phyloP scores from a whole-genome alignment of 495 filamentous ascomycete genomes.

The Bryoglossum gracile region DNA sequence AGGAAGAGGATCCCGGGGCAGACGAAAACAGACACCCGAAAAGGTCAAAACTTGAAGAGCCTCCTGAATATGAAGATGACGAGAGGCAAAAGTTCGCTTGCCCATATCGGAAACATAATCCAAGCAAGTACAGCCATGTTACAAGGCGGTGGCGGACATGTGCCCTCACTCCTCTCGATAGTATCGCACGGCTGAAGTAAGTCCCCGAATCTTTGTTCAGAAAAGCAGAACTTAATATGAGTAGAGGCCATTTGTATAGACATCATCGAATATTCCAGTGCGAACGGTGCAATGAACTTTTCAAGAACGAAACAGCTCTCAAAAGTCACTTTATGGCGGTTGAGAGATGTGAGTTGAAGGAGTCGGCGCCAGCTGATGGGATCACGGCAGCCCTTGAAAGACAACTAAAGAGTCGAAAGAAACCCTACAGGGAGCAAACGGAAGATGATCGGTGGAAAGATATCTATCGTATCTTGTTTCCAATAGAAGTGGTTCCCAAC shows the following conservation, averaged over 20 bases:
- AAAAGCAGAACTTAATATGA: background rate
- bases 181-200: constrained; percentile 16
- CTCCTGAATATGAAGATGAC: too few relatives aligned
- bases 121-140: constrained; percentile 6
- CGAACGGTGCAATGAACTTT: constrained; percentile 13
- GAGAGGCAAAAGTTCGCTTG: constrained; percentile 7
- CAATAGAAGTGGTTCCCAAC: constrained; percentile 6
- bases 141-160: constrained; percentile 2
- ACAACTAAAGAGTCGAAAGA: constrained; percentile 17
- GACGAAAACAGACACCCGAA: too few relatives aligned
- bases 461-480: constrained; percentile 19
- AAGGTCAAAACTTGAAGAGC: too few relatives aligned
- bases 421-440: constrained; percentile 9
- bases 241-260: constrained; percentile 16
- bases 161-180: constrained; percentile 10
- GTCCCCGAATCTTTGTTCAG: background rate
- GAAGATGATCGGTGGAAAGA: constrained; percentile 22
- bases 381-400: constrained; percentile 9
- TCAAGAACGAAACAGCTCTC: constrained; percentile 9
- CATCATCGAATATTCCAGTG: constrained; percentile 14
- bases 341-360: constrained; percentile 11
- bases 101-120: constrained; percentile 13
- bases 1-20: too few relatives aligned
- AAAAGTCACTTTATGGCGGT: constrained; percentile 7
- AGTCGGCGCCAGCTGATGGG: constrained; percentile 11